These are phyloP conservation scores for Microbotryum silenes-acaulis DNA, from an alignment of 1,284 basidiomycete genomes.

Conservation along the genomic window DNA sequence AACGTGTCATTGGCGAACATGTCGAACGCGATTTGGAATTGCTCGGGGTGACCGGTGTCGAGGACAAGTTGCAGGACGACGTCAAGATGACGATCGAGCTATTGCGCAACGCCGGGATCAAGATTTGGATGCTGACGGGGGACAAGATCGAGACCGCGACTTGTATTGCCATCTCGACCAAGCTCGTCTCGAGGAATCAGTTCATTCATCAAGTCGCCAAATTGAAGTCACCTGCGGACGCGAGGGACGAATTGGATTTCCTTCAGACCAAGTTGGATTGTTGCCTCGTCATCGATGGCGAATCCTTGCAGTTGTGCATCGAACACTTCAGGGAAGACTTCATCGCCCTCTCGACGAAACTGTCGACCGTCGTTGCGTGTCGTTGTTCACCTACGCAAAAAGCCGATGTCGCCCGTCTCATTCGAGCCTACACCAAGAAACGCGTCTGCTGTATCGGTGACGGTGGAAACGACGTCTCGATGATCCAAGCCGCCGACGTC, in stretches of 20 bases:
- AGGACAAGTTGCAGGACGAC: constrained; percentile 96
- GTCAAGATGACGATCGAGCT: constrained; percentile 90
- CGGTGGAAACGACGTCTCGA: constrained; percentile 89
- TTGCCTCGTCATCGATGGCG: constrained; percentile 98
- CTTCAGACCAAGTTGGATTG: constrained; percentile 90
- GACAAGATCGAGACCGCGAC: constrained; percentile 99
- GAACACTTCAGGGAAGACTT: constrained; percentile 88
- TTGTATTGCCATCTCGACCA: constrained; percentile 95
- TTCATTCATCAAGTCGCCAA: constrained; percentile 97
- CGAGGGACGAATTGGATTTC: constrained; percentile 86
- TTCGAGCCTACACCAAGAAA: constrained; percentile 81
- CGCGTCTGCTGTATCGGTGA: constrained; percentile 97
- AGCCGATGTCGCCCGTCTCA: constrained; percentile 89
- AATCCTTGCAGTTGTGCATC: constrained; percentile 85
- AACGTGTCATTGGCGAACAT: constrained; percentile 60
- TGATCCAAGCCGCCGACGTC: constrained; percentile 92
- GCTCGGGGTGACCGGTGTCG: constrained; percentile 90
- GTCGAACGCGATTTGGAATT: constrained; percentile 87
- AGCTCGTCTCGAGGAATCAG: constrained; percentile 89
- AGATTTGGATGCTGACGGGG: constrained; percentile 99
- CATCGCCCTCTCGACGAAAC: constrained; percentile 87
- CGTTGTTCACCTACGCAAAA: constrained; percentile 98
- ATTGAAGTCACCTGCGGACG: constrained; percentile 74
- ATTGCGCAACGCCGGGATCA: constrained; percentile 90
- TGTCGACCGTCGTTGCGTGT: constrained; percentile 93